Evolutionary conservation across 768 basidiomycete genomes (phyloP), one percentile per base, ranked within the genome.

Genomic region (Hortiboletus campestris): DNA sequence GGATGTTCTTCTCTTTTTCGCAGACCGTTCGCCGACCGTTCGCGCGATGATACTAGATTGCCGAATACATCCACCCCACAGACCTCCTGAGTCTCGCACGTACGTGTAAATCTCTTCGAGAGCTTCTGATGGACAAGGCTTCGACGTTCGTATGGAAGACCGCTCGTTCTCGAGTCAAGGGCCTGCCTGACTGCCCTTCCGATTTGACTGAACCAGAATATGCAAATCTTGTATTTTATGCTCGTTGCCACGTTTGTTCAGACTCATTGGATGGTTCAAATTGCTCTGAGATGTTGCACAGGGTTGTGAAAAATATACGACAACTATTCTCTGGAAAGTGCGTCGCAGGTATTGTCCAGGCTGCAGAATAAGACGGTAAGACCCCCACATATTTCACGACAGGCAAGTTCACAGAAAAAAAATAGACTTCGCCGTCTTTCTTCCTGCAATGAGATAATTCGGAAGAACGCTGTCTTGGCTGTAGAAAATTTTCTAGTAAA

Each of bases 191-290:
- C 9, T 76, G 75, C 55, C 81, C 80, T 0, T 43, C 55, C 14
- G 79, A 81, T 59, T 62, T 80, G 51, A 69, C 60, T 14, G 79
- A 81, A 66, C 62, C 70, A 3, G 71, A 76, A 59, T 80, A 74
- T 51, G 75, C 76, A 28, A 75, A 68, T 49, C 71, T 82, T 19
- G 66, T 70, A 16, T 81, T 59, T 17, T 36, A 38, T 29, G n/a
- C 58, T 11, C 50, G 46, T 39, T 81, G 54, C 22, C 55, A 56
- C 10, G 58, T 60, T 35, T 5, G 38, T 25, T 12, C 34, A 11
- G 9, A 17, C 13, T 14, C 29, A 2, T 31, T 9, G 10, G 3
- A 7, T 22, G 5, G 11, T 39, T 29, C 10, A 0, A 12, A 17
- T 29, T 10, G 6, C 12, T 25, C 42, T 53, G 41, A 41, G 6